Evolutionary conservation across 1,139 yeast genomes (phyloP).

Genomic region (Magnusiomyces tetraspermus): DNA sequence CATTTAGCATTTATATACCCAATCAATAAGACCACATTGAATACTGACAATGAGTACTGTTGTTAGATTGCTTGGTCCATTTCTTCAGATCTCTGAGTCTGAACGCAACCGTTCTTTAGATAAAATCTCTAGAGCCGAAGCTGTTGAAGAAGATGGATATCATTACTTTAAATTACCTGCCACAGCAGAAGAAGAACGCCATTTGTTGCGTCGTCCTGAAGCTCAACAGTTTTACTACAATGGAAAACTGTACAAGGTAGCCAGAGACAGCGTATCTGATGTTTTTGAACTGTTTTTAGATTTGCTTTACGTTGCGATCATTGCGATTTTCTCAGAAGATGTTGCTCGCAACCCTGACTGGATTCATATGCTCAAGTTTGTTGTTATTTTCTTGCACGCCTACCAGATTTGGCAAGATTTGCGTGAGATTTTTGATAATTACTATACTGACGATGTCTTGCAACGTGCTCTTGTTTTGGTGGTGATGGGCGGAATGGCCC

Average conservation of each 20-base stretch:
- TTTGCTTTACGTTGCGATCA: slow-evolving; percentile 55
- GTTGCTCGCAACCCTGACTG: slow-evolving; percentile 48
- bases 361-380: slow-evolving; percentile 39
- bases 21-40: too few relatives aligned
- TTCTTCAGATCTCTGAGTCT: background rate
- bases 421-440: slow-evolving; percentile 56
- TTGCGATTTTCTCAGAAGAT: slow-evolving; percentile 48
- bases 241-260: slow-evolving; percentile 48
- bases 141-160: slow-evolving; percentile 15
- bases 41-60: background rate
- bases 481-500: slow-evolving; percentile 43
- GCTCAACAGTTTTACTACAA: slow-evolving; percentile 55
- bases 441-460: slow-evolving; percentile 51
- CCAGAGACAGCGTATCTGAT: slow-evolving; percentile 44
- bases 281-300: slow-evolving; percentile 53
- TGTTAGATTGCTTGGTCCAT: background rate
- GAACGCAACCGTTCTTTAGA: slow-evolving; percentile 12
- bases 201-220: slow-evolving; percentile 41
- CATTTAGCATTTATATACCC: too few relatives aligned
- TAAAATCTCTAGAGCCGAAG: slow-evolving; percentile 10
- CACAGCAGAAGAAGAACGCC: slow-evolving; percentile 8
- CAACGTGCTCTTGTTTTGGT: slow-evolving; percentile 48
- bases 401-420: slow-evolving; percentile 60
- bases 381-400: slow-evolving; percentile 47
- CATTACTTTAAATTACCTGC: slow-evolving; percentile 11